Evolutionary conservation across 495 filamentous ascomycete species (phyloP).

Genomic region (Tetracladium setigerum): DNA sequence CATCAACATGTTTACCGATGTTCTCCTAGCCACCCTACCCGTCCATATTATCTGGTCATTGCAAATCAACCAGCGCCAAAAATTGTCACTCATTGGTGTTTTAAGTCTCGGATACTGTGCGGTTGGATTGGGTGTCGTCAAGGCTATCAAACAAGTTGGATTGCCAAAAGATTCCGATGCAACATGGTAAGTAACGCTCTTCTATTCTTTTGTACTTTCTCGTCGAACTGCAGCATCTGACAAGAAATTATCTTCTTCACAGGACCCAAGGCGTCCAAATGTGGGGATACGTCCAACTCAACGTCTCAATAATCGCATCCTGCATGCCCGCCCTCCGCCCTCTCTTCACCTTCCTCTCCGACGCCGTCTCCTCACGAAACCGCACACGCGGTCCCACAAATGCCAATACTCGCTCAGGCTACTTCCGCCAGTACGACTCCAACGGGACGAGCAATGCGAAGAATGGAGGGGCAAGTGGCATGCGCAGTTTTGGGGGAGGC

Average conservation of each 20-base stretch:
- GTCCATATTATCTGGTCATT: conserved; percentile 37
- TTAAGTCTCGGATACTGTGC: conserved; percentile 34
- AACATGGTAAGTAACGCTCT: conserved; percentile 3
- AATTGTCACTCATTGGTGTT: conserved; percentile 34
- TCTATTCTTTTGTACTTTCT: neutral
- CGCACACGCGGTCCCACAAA: neutral
- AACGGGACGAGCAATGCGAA: too few species aligned
- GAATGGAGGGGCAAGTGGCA: conserved; percentile 8
- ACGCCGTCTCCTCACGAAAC: neutral
- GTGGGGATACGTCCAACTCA: conserved; percentile 7
- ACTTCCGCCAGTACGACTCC: neutral
- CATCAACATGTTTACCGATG: conserved; percentile 39
- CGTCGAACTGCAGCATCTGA: neutral
- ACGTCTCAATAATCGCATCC: conserved; percentile 34
- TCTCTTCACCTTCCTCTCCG: conserved; percentile 24
- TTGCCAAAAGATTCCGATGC: conserved; percentile 1
- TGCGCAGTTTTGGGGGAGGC: conserved; percentile 1
- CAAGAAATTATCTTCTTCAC: neutral
- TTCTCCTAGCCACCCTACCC: conserved; percentile 36
- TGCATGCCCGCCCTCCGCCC: conserved; percentile 37
- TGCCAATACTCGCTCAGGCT: neutral
- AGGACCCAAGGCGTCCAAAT: neutral
- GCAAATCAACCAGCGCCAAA: conserved; percentile 30
- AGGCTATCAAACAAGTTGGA: conserved; percentile 12
- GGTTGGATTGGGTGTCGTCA: conserved; percentile 9